Conservation (phyloP, 257 asterid genomes). For the Solanum tarapatanum region DNA sequence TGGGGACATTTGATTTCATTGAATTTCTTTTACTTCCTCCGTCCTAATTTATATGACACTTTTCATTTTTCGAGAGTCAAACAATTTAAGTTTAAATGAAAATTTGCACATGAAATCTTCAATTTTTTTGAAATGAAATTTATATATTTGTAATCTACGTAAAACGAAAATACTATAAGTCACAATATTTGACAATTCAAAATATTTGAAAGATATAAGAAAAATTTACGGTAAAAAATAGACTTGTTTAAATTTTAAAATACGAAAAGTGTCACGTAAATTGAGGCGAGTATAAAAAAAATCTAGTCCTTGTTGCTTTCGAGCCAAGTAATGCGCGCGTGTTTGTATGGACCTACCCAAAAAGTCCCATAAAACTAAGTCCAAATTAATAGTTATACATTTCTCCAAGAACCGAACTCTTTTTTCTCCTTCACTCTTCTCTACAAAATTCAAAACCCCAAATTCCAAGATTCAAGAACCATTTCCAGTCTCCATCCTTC, state of each 20-base stretch:
- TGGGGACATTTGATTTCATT: not conserved
- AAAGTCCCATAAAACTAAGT: not conserved
- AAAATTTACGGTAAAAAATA: too few species aligned
- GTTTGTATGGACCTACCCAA: not conserved
- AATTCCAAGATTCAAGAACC: not conserved
- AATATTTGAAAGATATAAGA: too few species aligned
- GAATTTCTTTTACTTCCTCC: not conserved
- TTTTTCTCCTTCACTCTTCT: not conserved
- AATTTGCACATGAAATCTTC: too few species aligned
- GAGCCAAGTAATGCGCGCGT: not conserved
- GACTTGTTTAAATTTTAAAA: fast-evolving
- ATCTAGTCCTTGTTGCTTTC: not conserved
- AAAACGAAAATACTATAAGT: too few species aligned
- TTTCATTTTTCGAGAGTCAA: too few species aligned
- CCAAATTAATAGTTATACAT: not conserved
- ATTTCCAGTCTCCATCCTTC: not conserved
- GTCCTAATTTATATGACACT: too few species aligned
- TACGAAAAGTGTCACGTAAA: too few species aligned
- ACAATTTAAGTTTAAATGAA: too few species aligned
- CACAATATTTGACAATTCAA: too few species aligned
- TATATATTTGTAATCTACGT: too few species aligned
- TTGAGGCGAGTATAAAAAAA: not conserved
- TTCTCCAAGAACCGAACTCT: not conserved
- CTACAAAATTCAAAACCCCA: not conserved
- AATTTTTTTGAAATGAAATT: too few species aligned